Evolutionary conservation across 306 rosid genomes (phyloP).

Genomic region (Vicia faba): DNA sequence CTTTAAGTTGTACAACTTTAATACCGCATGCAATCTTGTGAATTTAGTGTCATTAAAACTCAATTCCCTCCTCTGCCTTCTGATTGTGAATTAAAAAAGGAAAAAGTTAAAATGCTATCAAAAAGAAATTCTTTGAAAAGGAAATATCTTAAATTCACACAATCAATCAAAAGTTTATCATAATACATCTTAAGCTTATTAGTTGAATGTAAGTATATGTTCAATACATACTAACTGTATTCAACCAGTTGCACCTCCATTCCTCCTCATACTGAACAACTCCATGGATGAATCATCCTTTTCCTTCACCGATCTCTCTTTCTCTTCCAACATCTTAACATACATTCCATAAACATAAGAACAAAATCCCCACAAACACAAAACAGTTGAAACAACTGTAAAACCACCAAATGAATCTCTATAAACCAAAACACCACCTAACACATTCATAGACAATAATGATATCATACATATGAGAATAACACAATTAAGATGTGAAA

Average conservation of each 20-base stretch:
- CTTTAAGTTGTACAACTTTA: too few species aligned
- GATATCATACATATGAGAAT: conserved; percentile 74
- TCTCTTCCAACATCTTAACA: conserved; percentile 31
- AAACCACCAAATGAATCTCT: conserved; percentile 57
- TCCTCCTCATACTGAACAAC: conserved; percentile 24
- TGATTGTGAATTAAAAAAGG: too few species aligned
- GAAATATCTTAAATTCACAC: too few species aligned
- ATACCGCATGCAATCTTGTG: too few species aligned
- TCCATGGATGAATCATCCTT: conserved; percentile 20
- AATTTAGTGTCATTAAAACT: too few species aligned
- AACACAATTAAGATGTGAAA: conserved; percentile 67
- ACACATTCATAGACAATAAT: conserved; percentile 63
- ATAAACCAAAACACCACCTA: conserved; percentile 70
- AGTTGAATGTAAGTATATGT: neutral
- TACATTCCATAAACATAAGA: conserved; percentile 73
- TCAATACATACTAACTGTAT: neutral
- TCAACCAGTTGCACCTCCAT: neutral
- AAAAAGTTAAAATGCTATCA: too few species aligned
- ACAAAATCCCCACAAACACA: conserved; percentile 67
- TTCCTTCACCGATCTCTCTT: neutral
- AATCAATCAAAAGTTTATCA: neutral
- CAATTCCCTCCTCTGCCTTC: too few species aligned
- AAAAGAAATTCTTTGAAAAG: too few species aligned
- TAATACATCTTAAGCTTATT: neutral
- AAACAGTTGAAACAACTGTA: conserved; percentile 56